Percentiles rank a stretch among this genome's conserved stretches.
These are phyloP conservation scores for Crepidotus variabilis DNA, from an alignment of 768 basidiomycete species.

Conservation along the genomic window DNA sequence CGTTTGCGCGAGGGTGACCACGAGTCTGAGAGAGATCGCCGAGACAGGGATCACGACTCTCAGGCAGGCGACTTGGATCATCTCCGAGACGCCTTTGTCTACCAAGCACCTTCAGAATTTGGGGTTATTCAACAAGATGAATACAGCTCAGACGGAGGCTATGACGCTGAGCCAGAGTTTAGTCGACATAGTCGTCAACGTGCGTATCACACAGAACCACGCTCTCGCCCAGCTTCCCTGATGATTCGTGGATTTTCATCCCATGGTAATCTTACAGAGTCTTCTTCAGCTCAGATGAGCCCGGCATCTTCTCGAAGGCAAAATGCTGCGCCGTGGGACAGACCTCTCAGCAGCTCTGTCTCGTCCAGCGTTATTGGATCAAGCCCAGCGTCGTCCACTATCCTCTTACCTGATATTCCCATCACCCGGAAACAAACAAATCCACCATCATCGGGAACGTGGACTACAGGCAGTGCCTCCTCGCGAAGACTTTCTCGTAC, in stretches of 20 bases:
- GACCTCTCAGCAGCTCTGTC: constrained; percentile 49
- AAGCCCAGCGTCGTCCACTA: constrained; percentile 57
- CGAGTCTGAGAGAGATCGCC: constrained; percentile 61
- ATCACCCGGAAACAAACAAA: constrained; percentile 63
- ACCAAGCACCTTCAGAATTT: constrained; percentile 56
- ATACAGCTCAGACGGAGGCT: constrained; percentile 77
- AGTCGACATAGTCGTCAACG: constrained; percentile 70
- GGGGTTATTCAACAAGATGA: constrained; percentile 64
- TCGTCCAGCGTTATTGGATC: constrained; percentile 53
- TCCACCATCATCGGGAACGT: constrained; percentile 40
- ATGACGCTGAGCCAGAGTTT: constrained; percentile 72
- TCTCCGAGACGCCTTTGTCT: constrained; percentile 59
- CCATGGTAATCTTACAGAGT: constrained; percentile 58
- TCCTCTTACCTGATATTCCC: constrained; percentile 59
- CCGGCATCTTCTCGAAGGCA: constrained; percentile 70
- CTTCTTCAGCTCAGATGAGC: constrained; percentile 60
- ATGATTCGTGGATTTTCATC: constrained; percentile 55
- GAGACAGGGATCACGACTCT: constrained; percentile 56
- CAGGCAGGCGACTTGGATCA: constrained; percentile 51
- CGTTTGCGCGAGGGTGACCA: constrained; percentile 75
- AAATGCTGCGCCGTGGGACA: constrained; percentile 64
- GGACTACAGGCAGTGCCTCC: constrained; percentile 51
- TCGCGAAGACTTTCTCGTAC: constrained; percentile 84
- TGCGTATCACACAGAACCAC: constrained; percentile 49
- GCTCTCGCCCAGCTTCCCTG: constrained; percentile 27